phyloP scores from a whole-genome alignment of 1,139 yeast species.

The Diutina mesorugosa region DNA sequence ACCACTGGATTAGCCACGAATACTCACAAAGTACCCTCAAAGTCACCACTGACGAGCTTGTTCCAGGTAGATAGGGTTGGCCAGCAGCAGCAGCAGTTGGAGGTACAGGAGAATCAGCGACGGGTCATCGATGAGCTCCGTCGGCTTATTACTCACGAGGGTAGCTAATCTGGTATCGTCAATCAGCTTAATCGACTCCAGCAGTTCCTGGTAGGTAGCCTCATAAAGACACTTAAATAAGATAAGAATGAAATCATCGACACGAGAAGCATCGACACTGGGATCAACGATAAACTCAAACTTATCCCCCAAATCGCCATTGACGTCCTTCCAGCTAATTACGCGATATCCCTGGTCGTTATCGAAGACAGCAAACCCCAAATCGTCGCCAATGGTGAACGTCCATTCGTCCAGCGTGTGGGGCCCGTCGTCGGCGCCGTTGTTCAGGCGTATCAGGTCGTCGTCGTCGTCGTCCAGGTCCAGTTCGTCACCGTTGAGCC shows the following conservation, averaged over 20 bases:
- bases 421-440: neutral
- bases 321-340: conserved; percentile 70
- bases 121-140: neutral
- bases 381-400: neutral
- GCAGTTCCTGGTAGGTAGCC: conserved; percentile 49
- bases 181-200: conserved; percentile 29
- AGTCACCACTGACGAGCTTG: neutral
- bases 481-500: conserved; percentile 45
- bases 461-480: conserved; percentile 34
- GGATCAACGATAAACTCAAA: conserved; percentile 72
- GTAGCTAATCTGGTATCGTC: conserved; percentile 34
- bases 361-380: neutral
- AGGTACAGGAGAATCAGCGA: neutral
- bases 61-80: neutral
- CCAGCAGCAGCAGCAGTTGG: neutral
- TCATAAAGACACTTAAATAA: conserved; percentile 67
- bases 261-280: conserved; percentile 39
- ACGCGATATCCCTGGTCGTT: conserved; percentile 21
- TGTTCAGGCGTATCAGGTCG: neutral
- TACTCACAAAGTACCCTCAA: neutral
- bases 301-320: conserved; percentile 78
- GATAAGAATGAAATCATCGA: conserved; percentile 52
- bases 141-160: conserved; percentile 29
- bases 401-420: neutral
- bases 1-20: neutral